A percentile compares a stretch with the other conserved stretches of the same genome.
phyloP scores from a whole-genome alignment of 371 early-diverging fungal genomes.

The Basidiobolus heterosporus region DNA sequence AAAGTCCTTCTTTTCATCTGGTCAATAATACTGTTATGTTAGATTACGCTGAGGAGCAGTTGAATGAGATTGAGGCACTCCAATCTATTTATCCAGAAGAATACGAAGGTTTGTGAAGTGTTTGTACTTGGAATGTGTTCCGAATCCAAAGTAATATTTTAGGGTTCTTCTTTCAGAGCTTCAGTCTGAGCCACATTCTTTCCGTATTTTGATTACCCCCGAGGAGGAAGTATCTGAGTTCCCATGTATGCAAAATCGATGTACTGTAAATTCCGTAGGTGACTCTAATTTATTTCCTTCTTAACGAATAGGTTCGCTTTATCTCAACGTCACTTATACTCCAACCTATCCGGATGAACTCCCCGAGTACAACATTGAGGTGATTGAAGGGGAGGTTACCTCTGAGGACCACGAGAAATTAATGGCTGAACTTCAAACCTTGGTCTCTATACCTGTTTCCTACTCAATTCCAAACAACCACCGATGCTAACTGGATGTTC shows the following conservation, averaged over 20 bases:
- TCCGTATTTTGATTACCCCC: constrained; percentile 29
- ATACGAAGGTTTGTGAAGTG: constrained; percentile 38
- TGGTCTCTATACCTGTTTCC: constrained; percentile 14
- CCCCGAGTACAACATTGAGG: constrained; percentile 47
- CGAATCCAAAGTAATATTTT: constrained; percentile 7
- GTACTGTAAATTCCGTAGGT: background rate
- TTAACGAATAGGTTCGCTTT: constrained; percentile 19
- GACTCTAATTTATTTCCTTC: background rate
- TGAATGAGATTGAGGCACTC: constrained; percentile 78
- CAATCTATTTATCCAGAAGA: constrained; percentile 85
- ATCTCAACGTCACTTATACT: constrained; percentile 61
- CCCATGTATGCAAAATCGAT: constrained; percentile 15
- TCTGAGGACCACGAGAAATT: too few relatives aligned
- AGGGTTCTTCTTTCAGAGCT: too few relatives aligned
- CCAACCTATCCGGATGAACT: constrained; percentile 71
- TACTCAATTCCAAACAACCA: too few relatives aligned
- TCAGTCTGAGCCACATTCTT: constrained; percentile 2
- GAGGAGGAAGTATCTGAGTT: constrained; percentile 27
- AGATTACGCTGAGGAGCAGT: constrained; percentile 65
- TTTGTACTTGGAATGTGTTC: constrained; percentile 13
- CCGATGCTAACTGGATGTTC: background rate
- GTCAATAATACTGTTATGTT: background rate
- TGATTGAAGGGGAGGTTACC: constrained; percentile 26
- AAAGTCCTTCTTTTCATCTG: background rate
- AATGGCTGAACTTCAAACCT: background rate